Evolutionary conservation across 1,284 basidiomycete genomes (phyloP), one percentile per base, ranked within the genome.

Genomic region (Boletellus deceptivus): DNA sequence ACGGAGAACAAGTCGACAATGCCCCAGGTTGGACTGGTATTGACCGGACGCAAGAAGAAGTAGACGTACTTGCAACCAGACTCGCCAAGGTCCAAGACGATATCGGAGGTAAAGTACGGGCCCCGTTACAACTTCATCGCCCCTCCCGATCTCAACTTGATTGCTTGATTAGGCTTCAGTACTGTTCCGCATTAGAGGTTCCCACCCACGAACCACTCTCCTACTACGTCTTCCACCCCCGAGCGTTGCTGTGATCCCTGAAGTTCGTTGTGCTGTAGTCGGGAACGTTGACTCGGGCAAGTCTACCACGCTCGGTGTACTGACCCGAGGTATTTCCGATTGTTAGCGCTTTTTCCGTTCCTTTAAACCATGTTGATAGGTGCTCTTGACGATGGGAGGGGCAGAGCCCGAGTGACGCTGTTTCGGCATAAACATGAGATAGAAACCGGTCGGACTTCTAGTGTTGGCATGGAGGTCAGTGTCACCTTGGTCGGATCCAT

Each of bases 381-480:
- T 39, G 83, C 83, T 2, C 75, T 99, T 50, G 96, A 99, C 62
- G 96, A 99, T 68, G 97, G 96, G 11, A 76, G 97, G 68, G 96
- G 96, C 1, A 85, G 88, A 52, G 95, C 96, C 1, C 89, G 96
- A 46, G 89, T 98, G 8, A 87, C 89, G 3, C 75, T 99, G 7
- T 98, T 98, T 72, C 78, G 96, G 42, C 97, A 99, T 71, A 98
- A 98, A 68, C 96, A 99, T 65, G 96, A 99, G 70, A 77, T 98
- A 55, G 96, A 99, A 73, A 93, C 90, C 10, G 96, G 97, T 2
- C 76, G 97, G 48, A 98, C 96, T 0, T 93, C 91, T 27, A 93
- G 89, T 54, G 92, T 98, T 31, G 96, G 97, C 39, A 93, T 97
- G 85, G 95, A 98, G 79, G 93, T 92, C 59, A 43, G 70, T 35